Conservation (phyloP, 345 rosid genomes). For the Cardamine chenopodiifolia region DNA sequence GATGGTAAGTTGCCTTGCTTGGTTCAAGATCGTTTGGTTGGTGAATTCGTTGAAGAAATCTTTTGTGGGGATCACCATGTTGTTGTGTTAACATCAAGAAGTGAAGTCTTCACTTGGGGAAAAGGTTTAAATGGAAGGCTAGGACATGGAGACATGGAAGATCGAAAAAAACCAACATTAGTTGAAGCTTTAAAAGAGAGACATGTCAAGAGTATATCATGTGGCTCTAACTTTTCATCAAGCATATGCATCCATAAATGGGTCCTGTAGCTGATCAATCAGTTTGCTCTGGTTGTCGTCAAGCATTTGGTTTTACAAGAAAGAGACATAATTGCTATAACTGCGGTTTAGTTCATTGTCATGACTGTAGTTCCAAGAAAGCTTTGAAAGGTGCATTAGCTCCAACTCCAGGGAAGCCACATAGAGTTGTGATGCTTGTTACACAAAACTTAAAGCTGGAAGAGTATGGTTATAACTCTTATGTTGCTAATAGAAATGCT, state of each 20-base stretch:
- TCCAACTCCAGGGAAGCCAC: slow-evolving; percentile 97
- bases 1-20: slow-evolving; percentile 77
- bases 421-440: slow-evolving; percentile 96
- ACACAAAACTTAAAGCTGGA: slow-evolving; percentile 75
- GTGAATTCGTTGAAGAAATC: slow-evolving; percentile 95
- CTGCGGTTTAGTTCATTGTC: slow-evolving; percentile 93
- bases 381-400: slow-evolving; percentile 94
- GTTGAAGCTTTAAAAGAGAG: slow-evolving; percentile 83
- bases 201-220: slow-evolving; percentile 87
- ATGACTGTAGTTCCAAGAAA: slow-evolving; percentile 93
- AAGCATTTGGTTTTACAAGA: slow-evolving; percentile 90
- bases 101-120: slow-evolving; percentile 97
- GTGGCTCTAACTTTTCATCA: slow-evolving; percentile 91
- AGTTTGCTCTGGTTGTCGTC: slow-evolving; percentile 87
- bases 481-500: slow-evolving; percentile 44
- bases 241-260: slow-evolving; percentile 94
- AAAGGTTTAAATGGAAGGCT: slow-evolving; percentile 85
- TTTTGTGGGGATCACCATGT: slow-evolving; percentile 90
- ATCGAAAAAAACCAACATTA: slow-evolving; percentile 69
- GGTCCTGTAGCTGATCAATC: slow-evolving; percentile 96
- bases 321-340: slow-evolving; percentile 95
- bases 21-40: slow-evolving; percentile 83
- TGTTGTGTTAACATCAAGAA: slow-evolving; percentile 83
- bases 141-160: slow-evolving; percentile 89
- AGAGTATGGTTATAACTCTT: slow-evolving; percentile 53